Base-by-base conservation (phyloP, 2,329 filamentous ascomycete genomes). In the Aquanectria penicillioides region DNA sequence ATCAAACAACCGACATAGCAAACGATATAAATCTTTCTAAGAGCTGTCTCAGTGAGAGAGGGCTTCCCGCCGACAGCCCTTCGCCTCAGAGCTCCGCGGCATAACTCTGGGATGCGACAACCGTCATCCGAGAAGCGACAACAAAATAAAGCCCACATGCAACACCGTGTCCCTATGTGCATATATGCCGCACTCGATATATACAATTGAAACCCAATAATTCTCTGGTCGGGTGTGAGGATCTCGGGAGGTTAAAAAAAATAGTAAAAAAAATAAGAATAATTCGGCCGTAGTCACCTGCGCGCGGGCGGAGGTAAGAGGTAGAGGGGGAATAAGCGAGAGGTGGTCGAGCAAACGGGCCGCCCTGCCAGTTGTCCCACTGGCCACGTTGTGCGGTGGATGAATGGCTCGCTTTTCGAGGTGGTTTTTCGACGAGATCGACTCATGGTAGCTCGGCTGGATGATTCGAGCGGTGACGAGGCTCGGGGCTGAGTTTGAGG, bases 81-180 rank as follows among this genome's bases (percentile, higher is more conserved):
- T 34, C 48, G 36, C 41, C 37, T 29, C 38, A 53, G 43, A 52
- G 57, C 54, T 48, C 54, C 44, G 36, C 37, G 50, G 29, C 46
- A 26, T 40, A 38, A 48, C 52, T 47, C 34, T 49, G 46, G 50
- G 55, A 62, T 44, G 57, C 47, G 41, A 54, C 46, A 41, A 44
- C 15, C 20, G 56, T 38, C 62, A 48, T 46, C 38, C 33, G 49
- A 56, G 53, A 44, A 55, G 50, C 53, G 44, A 49, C 15, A 50
- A 34, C 31, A 57, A 54, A 46, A 26, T 15, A 28, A 29, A 53
- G 22, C 49, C 56, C 56, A 61, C 60, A 41, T 50, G 49, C 34
- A 70, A 68, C 68, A 69, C 68, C 68, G 25, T 59, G 33, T 63
- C 68, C 68, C 65, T 69, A 70, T 67, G 68, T 67, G 68, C 68